phyloP scores from a whole-genome alignment of 176 grass and related monocot species.

The Microstegium vimineum region DNA sequence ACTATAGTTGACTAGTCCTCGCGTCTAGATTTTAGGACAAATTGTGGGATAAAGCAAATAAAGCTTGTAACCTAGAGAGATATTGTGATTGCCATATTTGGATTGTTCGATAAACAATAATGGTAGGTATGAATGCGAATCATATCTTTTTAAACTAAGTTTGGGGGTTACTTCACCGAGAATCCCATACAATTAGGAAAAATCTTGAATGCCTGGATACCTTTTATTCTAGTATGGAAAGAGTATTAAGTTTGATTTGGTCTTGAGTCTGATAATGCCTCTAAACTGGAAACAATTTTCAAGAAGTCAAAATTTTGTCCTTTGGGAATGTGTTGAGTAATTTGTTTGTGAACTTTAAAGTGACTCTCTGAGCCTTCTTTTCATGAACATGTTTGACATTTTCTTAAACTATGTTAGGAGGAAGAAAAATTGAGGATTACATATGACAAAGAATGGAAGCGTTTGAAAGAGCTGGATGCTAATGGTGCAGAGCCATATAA shows the following conservation, averaged over 20 bases:
- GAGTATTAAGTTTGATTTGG: neutral
- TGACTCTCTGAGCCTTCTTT: neutral
- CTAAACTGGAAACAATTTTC: too few relatives aligned
- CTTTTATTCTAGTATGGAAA: neutral
- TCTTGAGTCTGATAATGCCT: neutral
- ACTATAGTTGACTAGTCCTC: neutral
- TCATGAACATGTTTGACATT: neutral
- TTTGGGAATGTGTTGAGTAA: neutral
- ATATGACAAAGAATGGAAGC: slow-evolving; percentile 84
- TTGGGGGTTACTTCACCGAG: neutral
- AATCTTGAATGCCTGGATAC: neutral
- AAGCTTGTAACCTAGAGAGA: neutral
- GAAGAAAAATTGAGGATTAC: slow-evolving; percentile 74
- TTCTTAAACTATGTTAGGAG: slow-evolving; percentile 43
- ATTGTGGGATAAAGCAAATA: neutral
- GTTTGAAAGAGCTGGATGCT: slow-evolving; percentile 61
- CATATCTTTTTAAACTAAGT: neutral
- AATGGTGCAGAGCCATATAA: slow-evolving; percentile 60
- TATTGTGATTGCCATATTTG: neutral
- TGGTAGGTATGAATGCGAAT: neutral
- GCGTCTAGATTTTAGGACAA: neutral
- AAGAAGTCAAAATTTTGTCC: neutral
- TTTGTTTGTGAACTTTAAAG: neutral
- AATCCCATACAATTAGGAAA: neutral
- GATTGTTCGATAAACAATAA: neutral